These are phyloP conservation scores for Fabrea salina DNA, from an alignment of 169 alveolate genomes.

Conservation along the genomic window DNA sequence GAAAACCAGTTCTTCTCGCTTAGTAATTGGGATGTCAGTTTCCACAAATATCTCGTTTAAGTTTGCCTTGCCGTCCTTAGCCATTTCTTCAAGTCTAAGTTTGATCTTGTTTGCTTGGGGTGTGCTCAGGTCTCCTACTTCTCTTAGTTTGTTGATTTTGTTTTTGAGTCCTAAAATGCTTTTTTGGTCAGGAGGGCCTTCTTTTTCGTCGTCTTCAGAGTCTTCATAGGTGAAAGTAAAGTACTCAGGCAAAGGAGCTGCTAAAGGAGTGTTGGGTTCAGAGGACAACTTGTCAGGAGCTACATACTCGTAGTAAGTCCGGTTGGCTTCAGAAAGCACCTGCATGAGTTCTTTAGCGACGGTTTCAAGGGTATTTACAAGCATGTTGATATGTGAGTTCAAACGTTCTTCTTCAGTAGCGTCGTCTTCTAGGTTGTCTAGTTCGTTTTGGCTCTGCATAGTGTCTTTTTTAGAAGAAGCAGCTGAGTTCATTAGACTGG, in stretches of 20 bases:
- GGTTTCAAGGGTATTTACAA: slow-evolving; percentile 20
- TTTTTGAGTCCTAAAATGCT: not conserved
- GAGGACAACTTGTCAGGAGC: slow-evolving; percentile 1
- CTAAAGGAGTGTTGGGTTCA: slow-evolving; percentile 18
- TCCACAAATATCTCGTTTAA: not conserved
- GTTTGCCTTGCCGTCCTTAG: not conserved
- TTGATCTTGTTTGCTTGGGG: not conserved
- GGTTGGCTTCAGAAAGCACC: not conserved
- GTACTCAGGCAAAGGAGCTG: slow-evolving; percentile 26
- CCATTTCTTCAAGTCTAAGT: not conserved
- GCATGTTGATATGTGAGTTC: slow-evolving; percentile 3
- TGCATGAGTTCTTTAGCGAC: slow-evolving; percentile 21
- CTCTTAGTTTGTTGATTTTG: not conserved
- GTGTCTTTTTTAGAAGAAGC: not conserved
- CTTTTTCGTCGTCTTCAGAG: not conserved
- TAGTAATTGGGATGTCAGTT: not conserved
- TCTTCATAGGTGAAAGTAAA: slow-evolving; percentile 3
- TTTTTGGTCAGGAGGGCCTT: not conserved
- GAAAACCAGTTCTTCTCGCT: slow-evolving; percentile 4
- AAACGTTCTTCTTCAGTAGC: too few relatives aligned
- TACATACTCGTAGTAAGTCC: not conserved
- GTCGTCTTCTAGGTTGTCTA: too few relatives aligned
- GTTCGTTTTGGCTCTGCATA: too few relatives aligned
- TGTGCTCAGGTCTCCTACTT: not conserved
- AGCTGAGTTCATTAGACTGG: not conserved